Percentiles rank a stretch among this genome's conserved stretches.
Conservation (phyloP, 139 green algal genomes). For the Marvania coccoides region DNA sequence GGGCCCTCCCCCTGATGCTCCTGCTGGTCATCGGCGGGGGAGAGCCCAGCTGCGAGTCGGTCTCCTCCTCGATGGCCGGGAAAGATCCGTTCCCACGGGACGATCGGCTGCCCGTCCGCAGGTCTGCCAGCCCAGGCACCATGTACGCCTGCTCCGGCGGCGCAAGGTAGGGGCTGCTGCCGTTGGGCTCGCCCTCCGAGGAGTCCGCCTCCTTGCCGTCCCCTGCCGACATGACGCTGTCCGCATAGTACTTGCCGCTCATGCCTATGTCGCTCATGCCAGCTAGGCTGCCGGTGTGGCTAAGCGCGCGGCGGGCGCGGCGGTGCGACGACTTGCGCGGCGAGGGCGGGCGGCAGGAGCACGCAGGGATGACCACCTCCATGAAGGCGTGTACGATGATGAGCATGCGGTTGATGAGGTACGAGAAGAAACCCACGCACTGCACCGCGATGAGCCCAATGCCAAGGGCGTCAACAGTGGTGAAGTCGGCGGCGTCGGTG, state of each 20-base stretch:
- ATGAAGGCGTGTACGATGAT: conserved; percentile 12
- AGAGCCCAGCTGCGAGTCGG: not conserved
- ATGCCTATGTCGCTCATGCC: no score
- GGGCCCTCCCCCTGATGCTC: no score
- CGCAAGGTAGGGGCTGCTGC: not conserved
- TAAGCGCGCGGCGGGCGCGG: no score
- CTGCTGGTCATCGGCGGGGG: no score
- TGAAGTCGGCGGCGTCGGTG: not conserved
- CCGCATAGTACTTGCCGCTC: not conserved
- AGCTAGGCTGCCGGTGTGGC: no score
- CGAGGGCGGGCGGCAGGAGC: not conserved
- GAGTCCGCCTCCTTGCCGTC: no score
- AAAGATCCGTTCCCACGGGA: not conserved
- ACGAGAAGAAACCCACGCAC: not conserved
- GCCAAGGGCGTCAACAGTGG: not conserved
- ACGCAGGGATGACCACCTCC: conserved; percentile 8
- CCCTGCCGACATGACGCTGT: no score
- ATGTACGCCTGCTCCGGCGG: not conserved
- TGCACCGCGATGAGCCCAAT: conserved; percentile 2
- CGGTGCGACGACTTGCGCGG: no score
- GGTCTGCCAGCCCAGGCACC: not conserved
- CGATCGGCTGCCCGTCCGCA: no score
- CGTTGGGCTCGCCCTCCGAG: no score
- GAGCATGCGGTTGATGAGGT: conserved; percentile 9
- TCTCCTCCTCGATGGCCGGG: conserved; percentile 5